These are phyloP conservation scores for Hortiboletus campestris DNA, from an alignment of 768 basidiomycete species.

Conservation along the genomic window DNA sequence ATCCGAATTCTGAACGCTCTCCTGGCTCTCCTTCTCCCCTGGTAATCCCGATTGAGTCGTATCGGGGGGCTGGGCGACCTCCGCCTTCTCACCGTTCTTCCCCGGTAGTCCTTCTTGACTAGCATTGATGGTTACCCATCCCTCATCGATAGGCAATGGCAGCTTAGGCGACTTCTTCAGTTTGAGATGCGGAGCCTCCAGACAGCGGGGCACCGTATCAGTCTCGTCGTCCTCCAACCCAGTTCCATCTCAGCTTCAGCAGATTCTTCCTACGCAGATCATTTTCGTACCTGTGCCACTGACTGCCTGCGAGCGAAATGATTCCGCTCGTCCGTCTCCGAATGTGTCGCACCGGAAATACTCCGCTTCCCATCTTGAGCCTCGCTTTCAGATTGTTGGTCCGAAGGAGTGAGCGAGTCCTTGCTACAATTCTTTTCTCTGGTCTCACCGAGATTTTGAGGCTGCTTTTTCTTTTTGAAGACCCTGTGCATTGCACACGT, in stretches of 20 bases:
- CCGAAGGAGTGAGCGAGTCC: neutral
- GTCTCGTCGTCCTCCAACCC: neutral
- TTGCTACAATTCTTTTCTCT: neutral
- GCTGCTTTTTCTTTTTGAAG: neutral
- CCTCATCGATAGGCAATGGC: too few relatives aligned
- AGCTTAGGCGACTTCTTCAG: too few relatives aligned
- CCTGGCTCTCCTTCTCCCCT: too few relatives aligned
- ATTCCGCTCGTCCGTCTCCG: too few relatives aligned
- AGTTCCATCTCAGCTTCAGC: neutral
- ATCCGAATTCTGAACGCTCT: too few relatives aligned
- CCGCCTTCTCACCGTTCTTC: too few relatives aligned
- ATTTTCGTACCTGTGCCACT: neutral
- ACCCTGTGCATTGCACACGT: neutral
- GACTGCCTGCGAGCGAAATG: too few relatives aligned
- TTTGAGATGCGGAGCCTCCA: too few relatives aligned
- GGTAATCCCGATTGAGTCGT: too few relatives aligned
- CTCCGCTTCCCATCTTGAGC: neutral
- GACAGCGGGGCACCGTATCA: neutral
- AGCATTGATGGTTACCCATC: too few relatives aligned
- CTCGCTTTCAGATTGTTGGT: neutral
- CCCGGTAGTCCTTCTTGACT: too few relatives aligned
- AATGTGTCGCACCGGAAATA: neutral
- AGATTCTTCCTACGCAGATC: neutral
- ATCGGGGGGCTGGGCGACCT: too few relatives aligned
- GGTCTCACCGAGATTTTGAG: neutral